Conservation (phyloP, 202 grass and related monocot genomes). For the Hordeum pubiflorum region DNA sequence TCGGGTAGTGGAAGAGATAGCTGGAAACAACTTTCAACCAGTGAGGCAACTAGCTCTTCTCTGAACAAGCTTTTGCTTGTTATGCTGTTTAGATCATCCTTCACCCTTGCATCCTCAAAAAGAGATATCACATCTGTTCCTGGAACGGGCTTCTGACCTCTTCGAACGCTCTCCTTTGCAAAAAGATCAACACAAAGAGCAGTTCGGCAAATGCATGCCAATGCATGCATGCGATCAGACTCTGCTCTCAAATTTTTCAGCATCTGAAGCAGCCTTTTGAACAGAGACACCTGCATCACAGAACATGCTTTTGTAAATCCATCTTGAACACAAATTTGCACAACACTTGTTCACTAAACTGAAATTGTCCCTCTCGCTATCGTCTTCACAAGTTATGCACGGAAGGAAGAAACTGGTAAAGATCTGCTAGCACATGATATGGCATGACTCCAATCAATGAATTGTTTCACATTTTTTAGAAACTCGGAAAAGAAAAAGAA, state of each 20-base stretch:
- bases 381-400: not conserved
- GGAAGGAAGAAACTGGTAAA: not conserved
- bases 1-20: conserved; percentile 87
- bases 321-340: conserved; percentile 1
- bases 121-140: conserved; percentile 93
- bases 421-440: too few species aligned
- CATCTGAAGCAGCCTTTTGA: conserved; percentile 93
- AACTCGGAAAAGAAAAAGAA: too few species aligned
- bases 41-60: conserved; percentile 85
- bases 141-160: conserved; percentile 87
- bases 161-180: conserved; percentile 89
- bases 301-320: conserved; percentile 21
- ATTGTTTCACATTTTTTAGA: too few species aligned
- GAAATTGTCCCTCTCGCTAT: not conserved
- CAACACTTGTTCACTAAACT: not conserved
- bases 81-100: conserved; percentile 84
- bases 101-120: conserved; percentile 92
- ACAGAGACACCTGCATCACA: conserved; percentile 72
- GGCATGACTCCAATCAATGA: too few species aligned
- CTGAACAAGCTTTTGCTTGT: conserved; percentile 93
- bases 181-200: conserved; percentile 99
- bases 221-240: conserved; percentile 88
- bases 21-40: conserved; percentile 98
- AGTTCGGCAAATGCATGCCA: conserved; percentile 89
- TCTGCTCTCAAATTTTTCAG: conserved; percentile 95